Base-by-base conservation (phyloP, 345 rosid species). In the Acer campestre region DNA sequence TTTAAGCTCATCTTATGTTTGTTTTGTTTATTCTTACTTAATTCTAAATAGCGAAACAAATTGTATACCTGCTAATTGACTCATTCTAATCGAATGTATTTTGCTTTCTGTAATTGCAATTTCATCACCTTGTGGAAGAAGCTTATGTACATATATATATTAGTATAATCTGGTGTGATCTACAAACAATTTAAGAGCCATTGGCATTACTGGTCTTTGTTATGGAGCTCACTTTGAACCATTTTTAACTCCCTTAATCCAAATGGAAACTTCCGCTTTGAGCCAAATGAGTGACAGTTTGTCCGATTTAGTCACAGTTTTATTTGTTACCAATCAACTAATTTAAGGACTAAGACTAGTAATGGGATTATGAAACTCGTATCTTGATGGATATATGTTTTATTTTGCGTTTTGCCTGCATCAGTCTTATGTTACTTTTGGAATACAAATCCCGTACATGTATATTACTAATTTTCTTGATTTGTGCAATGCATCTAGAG, bases 401-500 rank as follows among this genome's bases (percentile, higher is more conserved):
- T 14, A 7, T 46, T 48, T 62, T 62, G 70, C 62, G 23, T 68
- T 44, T 77, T 9, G 22, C 6, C 13, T 31, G 29, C 23, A 29
- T 46, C 25, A 20, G 7, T 22, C 3, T n/a, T 69, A 23, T 49
- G 2, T 74, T 46, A 44, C 29, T 10, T 29, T 7, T 31, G 51
- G 22, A 64, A 42, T 48, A 23, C 31, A 58, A 2, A 35, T 35
- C 38, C 38, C 38, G 0, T 23, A 2, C 3, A 18, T 35, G n/a
- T 29, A 51, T 35, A 61, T 49, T 48, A 73, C 67, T 22, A 20
- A 27, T 75, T 79, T 55, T 62, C 20, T 35, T 48, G 61, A 58
- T 81, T 56, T 63, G 20, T 68, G 42, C 67, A 74, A 75, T 27
- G 17, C 77, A 40, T 84, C 76, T 53, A 94, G 98, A 90, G 94